Evolutionary conservation across 345 rosid genomes (phyloP).

Genomic region (Crucihimalaya himalaica): DNA sequence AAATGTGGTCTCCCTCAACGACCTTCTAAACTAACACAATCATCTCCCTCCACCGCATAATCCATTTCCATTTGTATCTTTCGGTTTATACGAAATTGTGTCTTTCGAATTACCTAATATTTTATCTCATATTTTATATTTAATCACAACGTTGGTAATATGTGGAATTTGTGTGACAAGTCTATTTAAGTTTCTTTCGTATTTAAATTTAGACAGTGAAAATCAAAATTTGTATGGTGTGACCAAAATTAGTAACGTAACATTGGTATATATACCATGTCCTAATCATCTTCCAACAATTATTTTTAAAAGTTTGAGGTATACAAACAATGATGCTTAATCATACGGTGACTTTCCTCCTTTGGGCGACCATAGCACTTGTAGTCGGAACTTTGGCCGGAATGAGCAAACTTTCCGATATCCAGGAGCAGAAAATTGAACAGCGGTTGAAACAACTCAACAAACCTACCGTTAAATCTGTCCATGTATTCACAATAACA

Average conservation of each 20-base stretch:
- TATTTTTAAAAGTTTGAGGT: neutral
- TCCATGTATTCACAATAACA: slow-evolving; percentile 44
- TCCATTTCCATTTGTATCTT: neutral
- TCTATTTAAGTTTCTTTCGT: too few species aligned
- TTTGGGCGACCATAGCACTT: neutral
- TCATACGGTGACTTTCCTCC: neutral
- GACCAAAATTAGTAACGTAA: too few species aligned
- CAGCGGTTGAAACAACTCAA: slow-evolving; percentile 56
- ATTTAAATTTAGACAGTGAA: too few species aligned
- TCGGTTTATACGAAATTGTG: neutral
- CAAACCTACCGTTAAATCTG: slow-evolving; percentile 60
- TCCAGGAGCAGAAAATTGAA: slow-evolving; percentile 39
- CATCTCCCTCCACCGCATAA: neutral
- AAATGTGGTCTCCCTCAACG: slow-evolving; percentile 33
- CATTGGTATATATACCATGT: neutral
- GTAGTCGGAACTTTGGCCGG: neutral
- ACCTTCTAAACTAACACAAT: neutral
- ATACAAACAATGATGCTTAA: slow-evolving; percentile 1
- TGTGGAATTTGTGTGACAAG: neutral
- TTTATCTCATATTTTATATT: neutral
- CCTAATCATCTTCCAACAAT: neutral
- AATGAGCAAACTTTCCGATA: neutral
- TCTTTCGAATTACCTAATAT: neutral
- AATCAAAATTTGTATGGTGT: too few species aligned
- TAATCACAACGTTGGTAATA: neutral